Evolutionary conservation across 108 stramenopile species (phyloP).

Genomic region (Nitzschia sp.): DNA sequence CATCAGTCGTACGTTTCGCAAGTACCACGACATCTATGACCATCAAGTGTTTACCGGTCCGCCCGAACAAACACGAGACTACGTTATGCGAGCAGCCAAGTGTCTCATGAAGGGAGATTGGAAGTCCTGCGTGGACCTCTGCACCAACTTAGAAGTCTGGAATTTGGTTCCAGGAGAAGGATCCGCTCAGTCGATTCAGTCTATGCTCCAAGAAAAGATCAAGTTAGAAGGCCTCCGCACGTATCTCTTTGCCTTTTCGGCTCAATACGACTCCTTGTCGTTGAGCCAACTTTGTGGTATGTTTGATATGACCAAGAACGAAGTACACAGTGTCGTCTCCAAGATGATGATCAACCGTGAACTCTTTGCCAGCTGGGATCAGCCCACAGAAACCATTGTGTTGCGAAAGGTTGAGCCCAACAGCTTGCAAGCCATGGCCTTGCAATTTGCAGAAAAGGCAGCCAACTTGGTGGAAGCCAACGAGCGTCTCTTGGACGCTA

Average conservation of each 20-base stretch:
- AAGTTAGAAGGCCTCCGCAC: slow-evolving; percentile 96
- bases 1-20: slow-evolving; percentile 93
- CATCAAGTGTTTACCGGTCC: slow-evolving; percentile 98
- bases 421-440: slow-evolving; percentile 89
- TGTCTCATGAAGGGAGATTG: slow-evolving; percentile 92
- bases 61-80: slow-evolving; percentile 97
- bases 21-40: slow-evolving; percentile 89
- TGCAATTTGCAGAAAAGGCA: slow-evolving; percentile 93
- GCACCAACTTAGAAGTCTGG: slow-evolving; percentile 91
- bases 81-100: slow-evolving; percentile 93
- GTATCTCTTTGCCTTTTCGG: slow-evolving; percentile 90
- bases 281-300: slow-evolving; percentile 89
- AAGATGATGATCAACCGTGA: slow-evolving; percentile 99
- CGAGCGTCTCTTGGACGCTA: slow-evolving; percentile 92
- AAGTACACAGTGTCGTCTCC: slow-evolving; percentile 91
- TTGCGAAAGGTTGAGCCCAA: slow-evolving; percentile 86
- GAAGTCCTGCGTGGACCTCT: slow-evolving; percentile 82
- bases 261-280: slow-evolving; percentile 92
- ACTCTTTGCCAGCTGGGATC: slow-evolving; percentile 96
- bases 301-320: slow-evolving; percentile 93
- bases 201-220: slow-evolving; percentile 87
- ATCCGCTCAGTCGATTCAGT: slow-evolving; percentile 67
- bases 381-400: slow-evolving; percentile 96
- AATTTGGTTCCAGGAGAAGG: slow-evolving; percentile 88
- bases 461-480: slow-evolving; percentile 91